phyloP scores from a whole-genome alignment of 2,329 filamentous ascomycete species.

The Blumeria hordei region DNA sequence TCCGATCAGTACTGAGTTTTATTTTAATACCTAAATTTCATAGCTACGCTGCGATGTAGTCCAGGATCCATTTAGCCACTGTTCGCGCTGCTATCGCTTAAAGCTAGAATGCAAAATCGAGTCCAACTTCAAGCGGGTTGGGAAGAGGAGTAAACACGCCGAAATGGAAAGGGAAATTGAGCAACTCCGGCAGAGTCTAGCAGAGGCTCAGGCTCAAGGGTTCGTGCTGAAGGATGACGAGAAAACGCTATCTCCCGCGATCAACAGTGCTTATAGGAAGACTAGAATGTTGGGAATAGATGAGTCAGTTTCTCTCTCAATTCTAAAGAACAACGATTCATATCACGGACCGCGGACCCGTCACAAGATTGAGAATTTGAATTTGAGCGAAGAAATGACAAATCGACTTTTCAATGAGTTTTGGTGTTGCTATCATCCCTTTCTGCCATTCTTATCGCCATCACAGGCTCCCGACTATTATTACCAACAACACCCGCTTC shows the following conservation, averaged over 20 bases:
- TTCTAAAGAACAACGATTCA: conserved; percentile 39
- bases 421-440: conserved; percentile 54
- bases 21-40: conserved; percentile 5
- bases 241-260: conserved; percentile 31
- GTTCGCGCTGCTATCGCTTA: conserved; percentile 54
- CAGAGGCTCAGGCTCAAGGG: conserved; percentile 33
- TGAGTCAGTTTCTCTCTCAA: conserved; percentile 40
- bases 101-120: conserved; percentile 70
- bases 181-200: conserved; percentile 34
- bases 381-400: conserved; percentile 38
- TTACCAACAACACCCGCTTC: conserved; percentile 50
- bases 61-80: conserved; percentile 56
- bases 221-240: conserved; percentile 29
- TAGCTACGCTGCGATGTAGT: conserved; percentile 66
- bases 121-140: conserved; percentile 65
- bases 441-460: conserved; percentile 50
- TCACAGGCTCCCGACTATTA: conserved; percentile 45
- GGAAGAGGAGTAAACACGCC: conserved; percentile 61
- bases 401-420: conserved; percentile 47
- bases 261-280: conserved; percentile 27
- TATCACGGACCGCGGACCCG: conserved; percentile 15
- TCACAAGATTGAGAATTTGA: conserved; percentile 30
- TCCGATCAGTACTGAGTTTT: background rate
- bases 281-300: conserved; percentile 42
- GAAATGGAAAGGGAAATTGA: conserved; percentile 74